These are phyloP conservation scores for Fraxinus paxiana DNA, from an alignment of 305 asterid species.

Conservation along the genomic window DNA sequence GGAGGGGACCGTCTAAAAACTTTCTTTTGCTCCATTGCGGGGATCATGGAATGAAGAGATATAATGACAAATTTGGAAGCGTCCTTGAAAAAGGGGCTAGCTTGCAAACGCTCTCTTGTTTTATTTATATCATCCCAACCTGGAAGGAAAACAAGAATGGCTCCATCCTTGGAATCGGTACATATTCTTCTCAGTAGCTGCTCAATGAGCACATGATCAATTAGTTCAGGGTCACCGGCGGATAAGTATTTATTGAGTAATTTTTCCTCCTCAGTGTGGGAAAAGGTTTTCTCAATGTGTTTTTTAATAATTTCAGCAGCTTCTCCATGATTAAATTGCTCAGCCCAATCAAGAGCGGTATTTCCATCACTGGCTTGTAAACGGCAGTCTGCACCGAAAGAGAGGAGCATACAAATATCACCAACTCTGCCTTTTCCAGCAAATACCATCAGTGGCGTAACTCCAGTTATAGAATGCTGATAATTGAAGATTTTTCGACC, in stretches of 20 bases:
- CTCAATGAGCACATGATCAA: slow-evolving; percentile 80
- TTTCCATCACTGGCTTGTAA: slow-evolving; percentile 53
- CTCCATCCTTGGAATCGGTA: slow-evolving; percentile 62
- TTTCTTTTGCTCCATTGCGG: slow-evolving; percentile 76
- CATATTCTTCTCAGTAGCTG: slow-evolving; percentile 73
- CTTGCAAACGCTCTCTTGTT: slow-evolving; percentile 55
- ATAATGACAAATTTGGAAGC: slow-evolving; percentile 57
- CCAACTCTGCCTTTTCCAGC: slow-evolving; percentile 70
- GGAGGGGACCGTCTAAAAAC: slow-evolving; percentile 60
- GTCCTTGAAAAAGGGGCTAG: slow-evolving; percentile 64
- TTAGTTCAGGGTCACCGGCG: slow-evolving; percentile 58
- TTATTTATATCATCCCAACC: slow-evolving; percentile 94
- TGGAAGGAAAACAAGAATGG: slow-evolving; percentile 88
- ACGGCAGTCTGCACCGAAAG: slow-evolving; percentile 68
- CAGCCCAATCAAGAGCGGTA: slow-evolving; percentile 76
- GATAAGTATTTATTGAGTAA: slow-evolving; percentile 71
- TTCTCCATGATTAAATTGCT: slow-evolving; percentile 49
- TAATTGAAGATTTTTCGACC: slow-evolving; percentile 47
- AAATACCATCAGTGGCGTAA: slow-evolving; percentile 86
- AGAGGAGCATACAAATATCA: slow-evolving; percentile 83
- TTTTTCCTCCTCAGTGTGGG: slow-evolving; percentile 41
- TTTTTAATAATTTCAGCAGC: slow-evolving; percentile 57
- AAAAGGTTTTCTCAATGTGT: slow-evolving; percentile 48
- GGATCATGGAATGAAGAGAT: slow-evolving; percentile 86
- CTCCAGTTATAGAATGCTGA: slow-evolving; percentile 73